Evolutionary conservation across 352 stramenopile genomes (phyloP).

Genomic region (Globisporangium okanoganense): DNA sequence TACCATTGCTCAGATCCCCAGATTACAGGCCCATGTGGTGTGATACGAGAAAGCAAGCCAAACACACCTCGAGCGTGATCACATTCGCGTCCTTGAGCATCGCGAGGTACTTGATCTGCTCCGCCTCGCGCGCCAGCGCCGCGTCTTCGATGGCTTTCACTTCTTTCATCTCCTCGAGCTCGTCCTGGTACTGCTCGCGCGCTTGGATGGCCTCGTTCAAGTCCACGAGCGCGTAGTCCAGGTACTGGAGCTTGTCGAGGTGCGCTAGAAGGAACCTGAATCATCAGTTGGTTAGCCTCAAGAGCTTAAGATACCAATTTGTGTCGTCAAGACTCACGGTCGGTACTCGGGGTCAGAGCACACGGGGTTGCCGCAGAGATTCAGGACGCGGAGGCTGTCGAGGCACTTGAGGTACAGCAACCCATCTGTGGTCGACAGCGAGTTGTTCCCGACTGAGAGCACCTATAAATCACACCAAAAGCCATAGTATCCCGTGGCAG

Average conservation of each 20-base stretch:
- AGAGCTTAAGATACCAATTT: too few species aligned
- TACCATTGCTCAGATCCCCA: too few species aligned
- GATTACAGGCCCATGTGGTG: too few species aligned
- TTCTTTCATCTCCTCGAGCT: slow-evolving; percentile 79
- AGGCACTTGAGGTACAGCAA: slow-evolving; percentile 80
- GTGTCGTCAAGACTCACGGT: slow-evolving; percentile 27
- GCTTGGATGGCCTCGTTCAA: slow-evolving; percentile 68
- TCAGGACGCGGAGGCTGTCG: slow-evolving; percentile 88
- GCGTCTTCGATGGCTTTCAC: slow-evolving; percentile 86
- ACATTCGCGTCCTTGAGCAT: slow-evolving; percentile 87
- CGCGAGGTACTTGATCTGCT: slow-evolving; percentile 74
- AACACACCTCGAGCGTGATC: slow-evolving; percentile 70
- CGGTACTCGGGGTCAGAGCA: slow-evolving; percentile 91
- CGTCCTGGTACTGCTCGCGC: slow-evolving; percentile 89
- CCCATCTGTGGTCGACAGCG: slow-evolving; percentile 68
- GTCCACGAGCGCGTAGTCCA: slow-evolving; percentile 92
- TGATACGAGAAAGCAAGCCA: too few species aligned
- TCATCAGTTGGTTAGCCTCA: neutral
- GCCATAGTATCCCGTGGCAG: too few species aligned
- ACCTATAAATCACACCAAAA: slow-evolving; percentile 31
- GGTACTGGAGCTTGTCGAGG: slow-evolving; percentile 90
- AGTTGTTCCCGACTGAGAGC: slow-evolving; percentile 92
- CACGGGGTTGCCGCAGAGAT: slow-evolving; percentile 91
- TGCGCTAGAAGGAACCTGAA: slow-evolving; percentile 87
- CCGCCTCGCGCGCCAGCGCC: slow-evolving; percentile 61